Evolutionary conservation across 1,284 basidiomycete species (phyloP).

Genomic region (Leccinum griseonigrum): DNA sequence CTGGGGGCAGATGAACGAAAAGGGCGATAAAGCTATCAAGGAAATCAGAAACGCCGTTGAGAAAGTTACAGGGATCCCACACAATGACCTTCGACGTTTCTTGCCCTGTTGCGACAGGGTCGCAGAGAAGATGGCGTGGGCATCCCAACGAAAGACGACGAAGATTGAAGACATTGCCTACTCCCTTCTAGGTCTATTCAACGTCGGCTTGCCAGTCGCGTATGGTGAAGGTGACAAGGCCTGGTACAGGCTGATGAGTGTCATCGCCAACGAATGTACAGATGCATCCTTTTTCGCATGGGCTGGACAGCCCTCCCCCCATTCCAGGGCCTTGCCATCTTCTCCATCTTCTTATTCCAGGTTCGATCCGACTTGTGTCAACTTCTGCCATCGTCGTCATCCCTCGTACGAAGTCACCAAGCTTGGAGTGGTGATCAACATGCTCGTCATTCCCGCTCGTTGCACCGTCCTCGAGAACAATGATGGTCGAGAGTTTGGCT

Average conservation of each 20-base stretch:
- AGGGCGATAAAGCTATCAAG: slow-evolving; percentile 16
- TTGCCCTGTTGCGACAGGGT: slow-evolving; percentile 19
- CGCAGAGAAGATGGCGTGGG: slow-evolving; percentile 12
- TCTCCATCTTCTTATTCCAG: slow-evolving; percentile 14
- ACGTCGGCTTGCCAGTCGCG: slow-evolving; percentile 18
- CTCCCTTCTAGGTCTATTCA: slow-evolving; percentile 19
- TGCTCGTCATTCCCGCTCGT: slow-evolving; percentile 11
- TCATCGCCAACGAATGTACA: slow-evolving; percentile 19
- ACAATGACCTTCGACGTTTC: slow-evolving; percentile 12
- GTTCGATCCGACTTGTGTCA: slow-evolving; percentile 2
- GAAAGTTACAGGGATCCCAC: slow-evolving; percentile 12
- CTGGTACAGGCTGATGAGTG: slow-evolving; percentile 17
- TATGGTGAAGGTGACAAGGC: slow-evolving; percentile 21
- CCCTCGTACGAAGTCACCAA: slow-evolving; percentile 19
- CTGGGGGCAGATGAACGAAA: neutral
- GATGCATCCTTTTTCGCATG: slow-evolving; percentile 20
- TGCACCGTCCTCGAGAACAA: slow-evolving; percentile 15
- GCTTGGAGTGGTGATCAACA: slow-evolving; percentile 14
- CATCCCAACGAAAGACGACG: slow-evolving; percentile 16
- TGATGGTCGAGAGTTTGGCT: slow-evolving; percentile 14
- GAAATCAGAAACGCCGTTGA: slow-evolving; percentile 13
- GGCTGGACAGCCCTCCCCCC: slow-evolving; percentile 17
- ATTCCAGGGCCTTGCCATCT: slow-evolving; percentile 18
- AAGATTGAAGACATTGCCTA: slow-evolving; percentile 20
- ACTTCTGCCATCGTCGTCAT: slow-evolving; percentile 11